Evolutionary conservation across 2,329 filamentous ascomycete genomes (phyloP), one percentile per base, ranked within the genome.

Genomic region (Aspergillus sp.): DNA sequence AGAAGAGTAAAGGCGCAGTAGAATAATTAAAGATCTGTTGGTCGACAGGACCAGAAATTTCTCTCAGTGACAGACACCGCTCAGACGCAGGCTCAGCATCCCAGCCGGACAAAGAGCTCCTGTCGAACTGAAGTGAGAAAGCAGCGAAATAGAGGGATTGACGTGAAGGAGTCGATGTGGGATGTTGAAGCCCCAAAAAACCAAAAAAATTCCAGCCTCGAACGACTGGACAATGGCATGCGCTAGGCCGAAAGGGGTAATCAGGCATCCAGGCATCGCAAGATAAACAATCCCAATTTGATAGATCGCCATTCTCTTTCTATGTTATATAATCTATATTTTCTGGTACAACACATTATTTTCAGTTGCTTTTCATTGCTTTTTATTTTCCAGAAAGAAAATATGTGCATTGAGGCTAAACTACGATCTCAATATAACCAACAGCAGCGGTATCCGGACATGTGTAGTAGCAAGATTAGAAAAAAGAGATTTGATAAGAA

Each of bases 41-140:
- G 19, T 19, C 19, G 19, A 19, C 19, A 32, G 30, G 11, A 32
- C 26, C 26, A 40, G 29, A 29, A 40, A 34, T 8, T 27, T 13
- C 33, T 37, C 30, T 50, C 42, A 49, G 38, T 33, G 33, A 45
- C 37, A 40, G 40, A 42, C 39, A 43, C 43, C 47, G 50, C 40
- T 45, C 37, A 49, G 51, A 44, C 37, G 37, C 52, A 58, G 47
- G 44, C 48, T 55, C 54, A 56, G 54, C 57, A 58, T 57, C 49
- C 47, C 54, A 56, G 48, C 56, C 36, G 44, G 42, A 37, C 33
- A 45, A 47, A 47, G 44, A 38, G 44, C 51, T 45, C 43, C 41
- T 42, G 37, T 40, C 38, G 45, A 46, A 32, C 42, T 44, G 38
- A 36, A 36, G 40, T 19, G 46, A 40, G 44, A 39, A 39, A 59